Base-by-base conservation (phyloP, 257 asterid species). In the Paraleonurus japonicus region DNA sequence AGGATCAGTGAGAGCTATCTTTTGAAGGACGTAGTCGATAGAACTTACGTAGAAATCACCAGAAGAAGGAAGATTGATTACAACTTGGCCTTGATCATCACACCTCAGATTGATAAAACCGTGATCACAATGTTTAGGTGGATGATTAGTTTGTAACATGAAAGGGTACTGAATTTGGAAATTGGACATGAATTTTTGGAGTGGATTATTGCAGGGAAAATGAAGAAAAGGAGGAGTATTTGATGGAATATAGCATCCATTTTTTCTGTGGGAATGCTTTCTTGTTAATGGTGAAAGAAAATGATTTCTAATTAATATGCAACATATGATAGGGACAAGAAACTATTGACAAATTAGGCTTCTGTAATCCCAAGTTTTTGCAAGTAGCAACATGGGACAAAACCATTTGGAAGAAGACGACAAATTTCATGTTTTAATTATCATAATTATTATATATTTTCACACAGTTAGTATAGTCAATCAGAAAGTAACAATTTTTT, bases 151-250 rank as follows among this genome's bases (percentile, higher is more conserved):
- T 79, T 45, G 73, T 61, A 82, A 43, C 72, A 70, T 76, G 80
- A 83, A 83, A 72, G 88, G 88, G 78, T 72, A 75, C 30, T 17
- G 63, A 7, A 80, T 62, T 24, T 70, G 39, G 85, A 72, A 54
- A 20, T 27, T 50, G 80, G 80, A 24, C 85, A 80, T 4, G 59
- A 10, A 13, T 77, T 66, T 74, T 74, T 65, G 60, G 85, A 67
- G 67, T 55, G 61, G 70, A 71, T 54, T 70, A 37, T 67, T 64
- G 10, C 63, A 41, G 76, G 77, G 73, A 61, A 68, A 27, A 41
- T 27, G 63, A 80, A 53, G 75, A 77, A 17, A 26, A 75, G 61
- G 51, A 68, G 27, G 17, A 71, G 51, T 43, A 80, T 7, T 20
- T 37, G 51, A 19, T n/a, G 60, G 61, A 69, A 16, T 43, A n/a